A percentile compares a stretch with the other conserved stretches of the same genome.
These are phyloP conservation scores for Trametes pubescens DNA, from an alignment of 1,284 basidiomycete species.

Conservation along the genomic window DNA sequence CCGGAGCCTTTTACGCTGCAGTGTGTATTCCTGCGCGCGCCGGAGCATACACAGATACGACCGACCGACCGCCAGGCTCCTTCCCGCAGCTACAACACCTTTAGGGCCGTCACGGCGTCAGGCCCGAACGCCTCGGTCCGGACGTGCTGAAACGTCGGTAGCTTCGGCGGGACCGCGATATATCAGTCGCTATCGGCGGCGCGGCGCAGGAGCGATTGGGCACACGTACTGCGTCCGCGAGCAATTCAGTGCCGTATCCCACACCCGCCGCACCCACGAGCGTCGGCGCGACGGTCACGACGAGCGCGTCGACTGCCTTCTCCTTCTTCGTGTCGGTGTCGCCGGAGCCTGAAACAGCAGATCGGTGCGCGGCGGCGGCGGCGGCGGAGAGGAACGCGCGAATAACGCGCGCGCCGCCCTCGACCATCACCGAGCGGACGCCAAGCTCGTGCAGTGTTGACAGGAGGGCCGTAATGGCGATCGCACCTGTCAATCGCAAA, in stretches of 20 bases:
- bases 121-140: constrained; percentile 42
- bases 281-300: constrained; percentile 86
- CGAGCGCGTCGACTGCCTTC: constrained; percentile 66
- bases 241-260: constrained; percentile 53
- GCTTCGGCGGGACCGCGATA: constrained; percentile 21
- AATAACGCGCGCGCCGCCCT: constrained; percentile 91
- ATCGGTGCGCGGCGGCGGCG: constrained; percentile 32
- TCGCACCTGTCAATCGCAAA: constrained; percentile 44
- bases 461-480: constrained; percentile 63
- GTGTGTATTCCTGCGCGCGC: constrained; percentile 24
- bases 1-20: neutral
- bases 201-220: neutral
- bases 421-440: constrained; percentile 89
- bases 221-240: constrained; percentile 33
- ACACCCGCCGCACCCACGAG: constrained; percentile 81
- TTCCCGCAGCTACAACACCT: constrained; percentile 21
- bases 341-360: neutral
- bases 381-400: constrained; percentile 68
- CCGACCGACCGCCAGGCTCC: neutral
- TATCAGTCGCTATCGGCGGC: constrained; percentile 12
- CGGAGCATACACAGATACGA: constrained; percentile 18
- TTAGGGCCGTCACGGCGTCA: constrained; percentile 40
- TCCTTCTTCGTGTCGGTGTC: neutral
- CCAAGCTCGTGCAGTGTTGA: constrained; percentile 58
- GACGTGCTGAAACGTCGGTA: constrained; percentile 40